Evolutionary conservation across 768 basidiomycete genomes (phyloP).

Genomic region (Rhizopogon rudus): DNA sequence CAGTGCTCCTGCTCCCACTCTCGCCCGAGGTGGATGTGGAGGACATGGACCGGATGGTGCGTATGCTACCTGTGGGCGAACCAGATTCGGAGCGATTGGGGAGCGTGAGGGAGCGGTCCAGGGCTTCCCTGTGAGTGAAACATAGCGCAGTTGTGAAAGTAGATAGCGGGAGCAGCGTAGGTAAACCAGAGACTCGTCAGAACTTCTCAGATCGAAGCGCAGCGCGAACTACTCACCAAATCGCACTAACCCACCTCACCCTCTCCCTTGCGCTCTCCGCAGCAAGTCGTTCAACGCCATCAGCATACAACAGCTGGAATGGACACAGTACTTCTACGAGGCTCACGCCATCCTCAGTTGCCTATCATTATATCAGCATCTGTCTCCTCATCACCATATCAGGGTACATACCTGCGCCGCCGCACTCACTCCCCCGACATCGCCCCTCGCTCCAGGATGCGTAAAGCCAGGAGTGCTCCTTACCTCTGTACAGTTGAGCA

Average conservation of each 20-base stretch:
- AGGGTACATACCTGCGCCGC: constrained; percentile 39
- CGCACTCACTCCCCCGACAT: constrained; percentile 85
- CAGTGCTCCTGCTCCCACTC: constrained; percentile 63
- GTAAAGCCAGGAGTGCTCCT: constrained; percentile 77
- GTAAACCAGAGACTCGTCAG: not conserved
- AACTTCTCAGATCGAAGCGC: not conserved
- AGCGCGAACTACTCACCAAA: constrained; percentile 57
- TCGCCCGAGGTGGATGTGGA: constrained; percentile 34
- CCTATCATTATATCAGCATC: constrained; percentile 12
- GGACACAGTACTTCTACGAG: constrained; percentile 74
- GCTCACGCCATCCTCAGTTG: constrained; percentile 30
- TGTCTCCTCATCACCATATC: constrained; percentile 6
- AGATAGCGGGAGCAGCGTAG: not conserved
- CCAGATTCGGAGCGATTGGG: constrained; percentile 37
- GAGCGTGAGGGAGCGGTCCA: constrained; percentile 58
- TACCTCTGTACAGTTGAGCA: constrained; percentile 83
- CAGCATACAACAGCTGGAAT: constrained; percentile 86
- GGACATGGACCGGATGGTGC: constrained; percentile 58
- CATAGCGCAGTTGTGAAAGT: not conserved
- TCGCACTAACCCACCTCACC: constrained; percentile 86
- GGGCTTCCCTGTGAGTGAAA: constrained; percentile 57
- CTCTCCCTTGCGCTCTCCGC: constrained; percentile 86
- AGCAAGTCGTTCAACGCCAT: constrained; percentile 84
- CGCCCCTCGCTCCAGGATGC: constrained; percentile 77
- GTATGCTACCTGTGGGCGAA: constrained; percentile 55